Percentiles rank a stretch among this genome's conserved stretches.
Conservation (phyloP, 345 rosid genomes). For the Linum usitatissimum region DNA sequence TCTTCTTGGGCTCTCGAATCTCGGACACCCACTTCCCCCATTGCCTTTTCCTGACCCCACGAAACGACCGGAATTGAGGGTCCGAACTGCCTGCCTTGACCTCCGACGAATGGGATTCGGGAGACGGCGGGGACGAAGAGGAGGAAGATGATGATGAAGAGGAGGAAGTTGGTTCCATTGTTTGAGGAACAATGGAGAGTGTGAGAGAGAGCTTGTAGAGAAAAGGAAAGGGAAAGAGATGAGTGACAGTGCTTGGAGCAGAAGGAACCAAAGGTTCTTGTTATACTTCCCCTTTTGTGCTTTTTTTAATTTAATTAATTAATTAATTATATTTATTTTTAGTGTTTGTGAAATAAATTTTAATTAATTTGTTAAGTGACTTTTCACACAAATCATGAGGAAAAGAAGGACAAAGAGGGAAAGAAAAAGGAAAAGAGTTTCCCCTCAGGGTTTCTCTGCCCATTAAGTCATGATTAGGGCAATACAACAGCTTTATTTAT, state of each 20-base stretch:
- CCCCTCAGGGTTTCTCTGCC: not conserved
- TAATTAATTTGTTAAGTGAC: not conserved
- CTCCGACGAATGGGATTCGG: conserved; percentile 1
- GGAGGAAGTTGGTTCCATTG: conserved; percentile 15
- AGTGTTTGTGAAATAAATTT: too few species aligned
- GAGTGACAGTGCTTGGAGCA: not conserved
- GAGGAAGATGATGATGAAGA: conserved; percentile 8
- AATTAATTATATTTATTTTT: too few species aligned
- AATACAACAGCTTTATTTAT: too few species aligned
- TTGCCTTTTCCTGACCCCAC: conserved; percentile 82
- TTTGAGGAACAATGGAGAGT: not conserved
- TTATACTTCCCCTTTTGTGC: not conserved
- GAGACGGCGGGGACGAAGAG: not conserved
- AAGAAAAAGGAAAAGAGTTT: not conserved
- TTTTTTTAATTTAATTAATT: too few species aligned
- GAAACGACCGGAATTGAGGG: conserved; percentile 31
- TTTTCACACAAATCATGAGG: not conserved
- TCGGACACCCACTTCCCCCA: conserved; percentile 99
- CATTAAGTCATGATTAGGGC: not conserved
- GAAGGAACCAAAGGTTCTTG: not conserved
- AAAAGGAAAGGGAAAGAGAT: not conserved
- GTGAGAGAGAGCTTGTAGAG: not conserved
- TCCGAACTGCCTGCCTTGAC: conserved; percentile 5
- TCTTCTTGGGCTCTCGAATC: conserved; percentile 79
- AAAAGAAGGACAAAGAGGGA: not conserved